Evolutionary conservation across 805 yeast genomes (phyloP), one percentile per base, ranked within the genome.

Genomic region (Geotrichum ghanense): DNA sequence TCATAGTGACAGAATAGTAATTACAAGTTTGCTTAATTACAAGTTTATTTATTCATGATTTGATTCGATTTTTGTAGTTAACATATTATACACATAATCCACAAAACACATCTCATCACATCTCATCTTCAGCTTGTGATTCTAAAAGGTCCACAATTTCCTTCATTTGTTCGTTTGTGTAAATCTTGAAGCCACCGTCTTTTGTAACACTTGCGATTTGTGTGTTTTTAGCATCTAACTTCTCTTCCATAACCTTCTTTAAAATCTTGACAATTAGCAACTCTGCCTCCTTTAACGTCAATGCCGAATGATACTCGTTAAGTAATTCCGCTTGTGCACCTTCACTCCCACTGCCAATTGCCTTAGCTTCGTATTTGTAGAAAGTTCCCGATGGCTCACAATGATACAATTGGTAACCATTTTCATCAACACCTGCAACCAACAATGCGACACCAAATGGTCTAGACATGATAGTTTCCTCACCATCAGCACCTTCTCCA

Each of bases 331-430:
- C 83, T 68, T 94, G 98, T 1, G 99, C 99, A 53, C 98, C 98
- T 68, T 92, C 99, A 14, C 95, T 84, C 19, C 99, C 99, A 1
- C 96, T 85, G 12, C 99, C 99, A 59, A 94, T 92, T 10, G 98
- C 98, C 69, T 92, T 94, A 23, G 98, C 99, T 60, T 92, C 96
- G 63, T 92, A 92, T 67, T 92, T 79, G 69, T 92, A 94, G 58
- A 88, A 92, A 1, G 99, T 92, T 49, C 99, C 99, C 12, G 95
- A 85, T 35, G 99, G 98, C 68, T 92, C 99, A n/a, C 97, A 95
- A 64, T 92, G 97, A 64, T 85, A 68, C 56, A 92, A 75, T 66
- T 92, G 98, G 42, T 96, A 95, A 0, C 98, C 98, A 59, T 86
- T 81, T 56, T 86, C 94, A 68, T 92, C 98, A 56, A 80, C 75